Percentiles rank a stretch among this genome's conserved stretches.
These are phyloP conservation scores for Pyrus betulifolia DNA, from an alignment of 306 rosid genomes.

Conservation along the genomic window DNA sequence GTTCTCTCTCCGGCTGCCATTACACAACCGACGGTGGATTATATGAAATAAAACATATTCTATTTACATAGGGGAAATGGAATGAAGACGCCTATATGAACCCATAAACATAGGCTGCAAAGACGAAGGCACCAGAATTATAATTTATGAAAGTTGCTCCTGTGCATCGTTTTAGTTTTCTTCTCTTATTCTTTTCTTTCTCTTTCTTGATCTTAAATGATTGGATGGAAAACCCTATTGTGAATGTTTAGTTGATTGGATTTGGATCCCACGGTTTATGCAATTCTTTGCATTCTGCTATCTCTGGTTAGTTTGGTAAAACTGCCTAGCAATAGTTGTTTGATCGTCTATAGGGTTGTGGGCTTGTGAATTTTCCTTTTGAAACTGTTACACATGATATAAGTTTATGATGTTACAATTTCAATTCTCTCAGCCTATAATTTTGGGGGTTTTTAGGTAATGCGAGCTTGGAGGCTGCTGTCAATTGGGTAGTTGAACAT, in stretches of 20 bases:
- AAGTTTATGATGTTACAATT: background rate
- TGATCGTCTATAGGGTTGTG: background rate
- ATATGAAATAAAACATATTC: background rate
- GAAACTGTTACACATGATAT: background rate
- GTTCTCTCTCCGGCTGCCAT: background rate
- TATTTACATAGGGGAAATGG: background rate
- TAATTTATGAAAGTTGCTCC: background rate
- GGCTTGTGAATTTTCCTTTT: background rate
- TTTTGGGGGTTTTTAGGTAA: conserved; percentile 48
- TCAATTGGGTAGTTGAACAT: conserved; percentile 86
- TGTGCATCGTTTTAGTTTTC: background rate
- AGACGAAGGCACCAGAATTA: background rate
- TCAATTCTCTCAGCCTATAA: conserved; percentile 12
- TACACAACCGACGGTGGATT: background rate
- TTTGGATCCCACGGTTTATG: background rate
- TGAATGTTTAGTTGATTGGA: background rate
- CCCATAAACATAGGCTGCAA: background rate
- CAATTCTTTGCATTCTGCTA: background rate
- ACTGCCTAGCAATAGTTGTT: too few relatives aligned
- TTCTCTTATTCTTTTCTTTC: background rate
- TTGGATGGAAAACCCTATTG: background rate
- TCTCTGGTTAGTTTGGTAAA: background rate
- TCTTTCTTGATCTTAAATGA: background rate
- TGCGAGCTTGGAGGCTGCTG: conserved; percentile 77
- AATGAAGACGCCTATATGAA: background rate